Conservation (phyloP, 1,284 basidiomycete species). For the Peniophora sp. region DNA sequence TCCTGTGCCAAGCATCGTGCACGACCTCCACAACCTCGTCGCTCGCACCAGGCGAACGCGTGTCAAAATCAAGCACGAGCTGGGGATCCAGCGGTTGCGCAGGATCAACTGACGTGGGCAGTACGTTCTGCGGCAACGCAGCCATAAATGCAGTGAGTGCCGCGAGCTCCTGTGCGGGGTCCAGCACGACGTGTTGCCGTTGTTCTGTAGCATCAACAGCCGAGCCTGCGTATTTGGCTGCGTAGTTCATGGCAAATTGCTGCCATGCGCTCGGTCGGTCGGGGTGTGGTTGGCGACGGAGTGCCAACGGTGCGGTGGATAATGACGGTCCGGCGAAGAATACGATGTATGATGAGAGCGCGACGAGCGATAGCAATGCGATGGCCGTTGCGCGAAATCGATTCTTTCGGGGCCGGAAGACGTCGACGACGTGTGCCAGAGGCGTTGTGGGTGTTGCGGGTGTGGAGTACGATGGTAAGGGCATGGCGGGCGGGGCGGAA, state of each 20-base stretch:
- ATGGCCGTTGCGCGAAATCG: slow-evolving; percentile 10
- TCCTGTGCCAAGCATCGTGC: slow-evolving; percentile 50
- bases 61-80: slow-evolving; percentile 80
- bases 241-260: slow-evolving; percentile 2
- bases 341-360: slow-evolving; percentile 10
- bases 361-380: slow-evolving; percentile 10
- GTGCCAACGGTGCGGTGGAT: slow-evolving; percentile 1
- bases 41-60: slow-evolving; percentile 36
- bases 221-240: background rate
- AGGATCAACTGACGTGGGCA: slow-evolving; percentile 64
- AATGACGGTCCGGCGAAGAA: slow-evolving; percentile 10
- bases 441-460: slow-evolving; percentile 2
- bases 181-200: slow-evolving; percentile 36
- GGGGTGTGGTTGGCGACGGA: background rate
- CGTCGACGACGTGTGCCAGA: slow-evolving; percentile 4
- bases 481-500: background rate
- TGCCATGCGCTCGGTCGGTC: slow-evolving; percentile 6
- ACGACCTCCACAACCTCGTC: slow-evolving; percentile 29
- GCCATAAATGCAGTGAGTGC: slow-evolving; percentile 74
- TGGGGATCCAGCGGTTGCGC: slow-evolving; percentile 63
- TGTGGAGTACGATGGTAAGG: slow-evolving; percentile 1
- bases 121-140: slow-evolving; percentile 70
- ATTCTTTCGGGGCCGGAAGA: slow-evolving; percentile 11
- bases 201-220: slow-evolving; percentile 2
- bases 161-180: slow-evolving; percentile 62